Percentiles rank a stretch among this genome's conserved stretches.
Conservation (phyloP, 441 rosid species). For the Dalechampia spathulata region DNA sequence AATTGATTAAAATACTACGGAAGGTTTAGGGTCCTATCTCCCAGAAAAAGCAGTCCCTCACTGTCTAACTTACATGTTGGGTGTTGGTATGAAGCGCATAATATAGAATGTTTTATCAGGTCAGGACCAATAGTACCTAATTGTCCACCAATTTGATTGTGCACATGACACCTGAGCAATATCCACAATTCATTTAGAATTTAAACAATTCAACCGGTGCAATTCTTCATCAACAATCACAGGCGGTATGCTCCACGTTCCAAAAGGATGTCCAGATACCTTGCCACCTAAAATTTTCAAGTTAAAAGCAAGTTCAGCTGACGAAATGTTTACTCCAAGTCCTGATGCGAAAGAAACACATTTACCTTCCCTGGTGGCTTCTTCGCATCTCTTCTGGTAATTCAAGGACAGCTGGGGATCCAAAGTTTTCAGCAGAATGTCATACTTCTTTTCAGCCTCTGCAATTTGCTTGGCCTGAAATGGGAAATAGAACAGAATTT, state of each 20-base stretch:
- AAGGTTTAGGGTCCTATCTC: too few species aligned
- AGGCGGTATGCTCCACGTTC: conserved; percentile 73
- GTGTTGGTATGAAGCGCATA: too few species aligned
- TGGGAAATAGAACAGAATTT: neutral
- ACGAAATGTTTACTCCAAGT: neutral
- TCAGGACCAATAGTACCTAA: neutral
- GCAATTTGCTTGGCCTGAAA: conserved; percentile 58
- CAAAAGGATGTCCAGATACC: conserved; percentile 49
- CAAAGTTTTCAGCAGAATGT: conserved; percentile 36
- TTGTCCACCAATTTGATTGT: neutral
- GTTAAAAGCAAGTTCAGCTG: neutral
- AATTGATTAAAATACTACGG: too few species aligned
- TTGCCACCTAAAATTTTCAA: conserved; percentile 45
- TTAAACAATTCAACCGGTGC: conserved; percentile 26
- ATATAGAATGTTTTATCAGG: too few species aligned
- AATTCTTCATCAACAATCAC: conserved; percentile 57
- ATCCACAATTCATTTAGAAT: neutral
- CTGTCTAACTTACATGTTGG: too few species aligned
- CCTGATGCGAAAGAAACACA: neutral
- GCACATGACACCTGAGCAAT: neutral
- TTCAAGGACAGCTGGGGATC: conserved; percentile 52
- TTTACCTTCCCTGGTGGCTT: conserved; percentile 81
- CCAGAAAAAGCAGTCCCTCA: too few species aligned
- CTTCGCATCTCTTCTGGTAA: conserved; percentile 71
- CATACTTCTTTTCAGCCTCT: conserved; percentile 70